These are phyloP conservation scores for Saxophila tyrrhenica DNA, from an alignment of 495 filamentous ascomycete genomes.

Conservation along the genomic window DNA sequence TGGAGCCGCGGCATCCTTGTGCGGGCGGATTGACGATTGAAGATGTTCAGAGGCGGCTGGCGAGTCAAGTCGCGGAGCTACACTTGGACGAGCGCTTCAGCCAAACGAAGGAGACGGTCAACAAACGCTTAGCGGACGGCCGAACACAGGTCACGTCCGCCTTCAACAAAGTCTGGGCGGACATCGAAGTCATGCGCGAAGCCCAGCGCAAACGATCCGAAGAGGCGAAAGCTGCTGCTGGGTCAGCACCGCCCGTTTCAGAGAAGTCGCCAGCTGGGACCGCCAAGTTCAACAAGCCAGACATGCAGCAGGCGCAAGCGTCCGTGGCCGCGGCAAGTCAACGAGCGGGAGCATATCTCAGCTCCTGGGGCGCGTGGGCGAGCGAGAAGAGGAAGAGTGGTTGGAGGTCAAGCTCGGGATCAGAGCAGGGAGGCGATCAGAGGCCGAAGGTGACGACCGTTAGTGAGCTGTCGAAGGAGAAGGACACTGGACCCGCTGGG, in stretches of 20 bases:
- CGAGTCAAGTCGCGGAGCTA: constrained; percentile 62
- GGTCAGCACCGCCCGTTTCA: background rate
- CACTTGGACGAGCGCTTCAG: constrained; percentile 79
- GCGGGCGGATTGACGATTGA: constrained; percentile 92
- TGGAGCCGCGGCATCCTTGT: constrained; percentile 84
- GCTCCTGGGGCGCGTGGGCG: constrained; percentile 92
- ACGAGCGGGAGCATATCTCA: constrained; percentile 77
- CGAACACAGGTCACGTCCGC: constrained; percentile 72
- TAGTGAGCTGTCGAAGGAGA: constrained; percentile 12
- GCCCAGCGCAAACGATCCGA: constrained; percentile 56
- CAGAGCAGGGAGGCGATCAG: background rate
- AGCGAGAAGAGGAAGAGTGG: constrained; percentile 67
- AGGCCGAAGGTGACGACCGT: constrained; percentile 17
- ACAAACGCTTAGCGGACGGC: constrained; percentile 68
- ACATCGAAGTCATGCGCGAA: constrained; percentile 78
- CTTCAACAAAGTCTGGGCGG: constrained; percentile 77
- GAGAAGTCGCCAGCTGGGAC: constrained; percentile 19
- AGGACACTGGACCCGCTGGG: too few species aligned
- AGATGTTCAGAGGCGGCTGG: constrained; percentile 80
- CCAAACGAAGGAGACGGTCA: constrained; percentile 63
- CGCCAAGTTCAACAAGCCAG: constrained; percentile 36
- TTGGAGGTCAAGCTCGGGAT: constrained; percentile 29
- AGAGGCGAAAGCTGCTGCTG: constrained; percentile 19
- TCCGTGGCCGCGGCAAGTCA: constrained; percentile 54
- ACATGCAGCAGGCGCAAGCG: constrained; percentile 57